These are phyloP conservation scores for Austroboletus festivus DNA, from an alignment of 768 basidiomycete species.

Conservation along the genomic window DNA sequence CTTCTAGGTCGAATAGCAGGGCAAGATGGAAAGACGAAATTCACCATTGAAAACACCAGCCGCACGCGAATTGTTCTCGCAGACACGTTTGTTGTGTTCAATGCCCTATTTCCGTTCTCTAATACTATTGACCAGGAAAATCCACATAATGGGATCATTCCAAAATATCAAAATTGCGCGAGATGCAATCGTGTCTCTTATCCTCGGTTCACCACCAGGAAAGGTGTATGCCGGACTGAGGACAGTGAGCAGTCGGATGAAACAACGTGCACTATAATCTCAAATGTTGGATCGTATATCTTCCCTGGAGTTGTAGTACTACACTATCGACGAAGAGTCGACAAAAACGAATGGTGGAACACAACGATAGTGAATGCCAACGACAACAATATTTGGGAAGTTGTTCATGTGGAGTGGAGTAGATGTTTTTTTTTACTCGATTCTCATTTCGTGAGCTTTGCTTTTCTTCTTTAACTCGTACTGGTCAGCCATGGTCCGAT, in stretches of 20 bases:
- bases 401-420: neutral
- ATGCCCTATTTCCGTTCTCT: slow-evolving; percentile 1
- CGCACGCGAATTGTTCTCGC: slow-evolving; percentile 98
- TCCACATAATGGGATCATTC: slow-evolving; percentile 97
- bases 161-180: slow-evolving; percentile 98
- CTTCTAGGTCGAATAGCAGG: slow-evolving; percentile 89
- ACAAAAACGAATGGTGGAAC: neutral
- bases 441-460: slow-evolving; percentile 16
- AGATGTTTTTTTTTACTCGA: slow-evolving; percentile 14
- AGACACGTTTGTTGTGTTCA: slow-evolving; percentile 70
- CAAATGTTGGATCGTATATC: slow-evolving; percentile 6
- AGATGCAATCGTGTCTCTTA: slow-evolving; percentile 93
- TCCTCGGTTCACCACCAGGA: slow-evolving; percentile 92
- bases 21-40: slow-evolving; percentile 97
- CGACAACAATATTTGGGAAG: neutral
- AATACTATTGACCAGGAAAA: slow-evolving; percentile 60
- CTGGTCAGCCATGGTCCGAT: slow-evolving; percentile 48
- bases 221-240: slow-evolving; percentile 89
- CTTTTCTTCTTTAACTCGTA: slow-evolving; percentile 37
- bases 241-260: slow-evolving; percentile 90
- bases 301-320: slow-evolving; percentile 1
- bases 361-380: neutral
- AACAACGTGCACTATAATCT: slow-evolving; percentile 77
- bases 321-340: slow-evolving; percentile 10
- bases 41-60: slow-evolving; percentile 96